Percentiles rank a stretch among this genome's conserved stretches.
Conservation (phyloP, 1,284 basidiomycete species). For the Ustilago hordei region DNA sequence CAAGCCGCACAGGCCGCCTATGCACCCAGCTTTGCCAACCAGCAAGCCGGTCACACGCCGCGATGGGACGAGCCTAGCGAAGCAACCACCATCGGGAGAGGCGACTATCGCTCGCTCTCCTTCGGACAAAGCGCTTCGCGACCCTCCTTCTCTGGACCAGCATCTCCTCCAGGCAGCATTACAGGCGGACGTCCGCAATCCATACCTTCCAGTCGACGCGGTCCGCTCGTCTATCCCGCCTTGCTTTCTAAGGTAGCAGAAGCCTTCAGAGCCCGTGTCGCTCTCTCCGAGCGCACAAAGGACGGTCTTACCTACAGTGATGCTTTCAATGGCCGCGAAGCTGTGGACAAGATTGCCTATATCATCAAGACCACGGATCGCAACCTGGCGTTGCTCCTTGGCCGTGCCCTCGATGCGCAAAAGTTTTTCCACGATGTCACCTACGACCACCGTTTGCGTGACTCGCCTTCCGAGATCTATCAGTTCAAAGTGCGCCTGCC, state of each 20-base stretch:
- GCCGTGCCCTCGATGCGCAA: constrained; percentile 94
- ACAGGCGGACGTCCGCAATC: constrained; percentile 12
- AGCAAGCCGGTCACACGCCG: constrained; percentile 19
- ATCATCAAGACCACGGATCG: constrained; percentile 98
- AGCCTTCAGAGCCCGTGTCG: constrained; percentile 86
- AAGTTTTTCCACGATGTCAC: constrained; percentile 99
- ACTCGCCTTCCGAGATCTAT: constrained; percentile 89
- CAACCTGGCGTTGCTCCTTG: constrained; percentile 91
- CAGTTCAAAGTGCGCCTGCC: constrained; percentile 83
- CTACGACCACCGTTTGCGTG: constrained; percentile 94
- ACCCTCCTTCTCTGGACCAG: constrained; percentile 30
- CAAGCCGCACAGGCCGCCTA: constrained; percentile 59
- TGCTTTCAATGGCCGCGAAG: constrained; percentile 94
- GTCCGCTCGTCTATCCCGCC: constrained; percentile 84
- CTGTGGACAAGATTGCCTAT: constrained; percentile 94
- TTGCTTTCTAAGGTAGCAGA: constrained; percentile 92
- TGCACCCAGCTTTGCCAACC: constrained; percentile 42
- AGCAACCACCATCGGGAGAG: constrained; percentile 31
- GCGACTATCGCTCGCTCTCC: constrained; percentile 52
- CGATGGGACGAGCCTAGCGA: constrained; percentile 36
- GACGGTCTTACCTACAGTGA: constrained; percentile 96
- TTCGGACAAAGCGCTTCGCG: constrained; percentile 38
- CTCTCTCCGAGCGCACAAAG: constrained; percentile 83
- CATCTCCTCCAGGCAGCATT: constrained; percentile 49
- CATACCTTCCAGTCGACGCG: constrained; percentile 34